Percentiles rank a stretch among this genome's conserved stretches.
Conservation (phyloP, 129 eudicot genomes). For the Deinandra increscens region DNA sequence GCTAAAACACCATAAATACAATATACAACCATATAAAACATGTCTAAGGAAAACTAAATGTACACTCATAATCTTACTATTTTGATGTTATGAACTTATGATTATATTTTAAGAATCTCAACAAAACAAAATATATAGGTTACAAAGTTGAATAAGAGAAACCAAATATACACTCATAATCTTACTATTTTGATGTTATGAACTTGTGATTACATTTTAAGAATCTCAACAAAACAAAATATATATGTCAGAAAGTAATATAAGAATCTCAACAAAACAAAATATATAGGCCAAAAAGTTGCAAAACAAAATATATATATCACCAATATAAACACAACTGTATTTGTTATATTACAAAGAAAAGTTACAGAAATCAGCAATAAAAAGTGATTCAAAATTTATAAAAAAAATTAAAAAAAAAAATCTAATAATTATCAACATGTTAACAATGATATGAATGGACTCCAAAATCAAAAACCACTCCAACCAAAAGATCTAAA, state of each 20-base stretch:
- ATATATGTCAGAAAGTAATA: too few relatives aligned
- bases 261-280: too few relatives aligned
- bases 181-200: not conserved
- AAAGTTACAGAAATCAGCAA: not conserved
- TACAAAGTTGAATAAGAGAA: too few relatives aligned
- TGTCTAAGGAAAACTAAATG: not conserved
- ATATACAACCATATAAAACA: not conserved
- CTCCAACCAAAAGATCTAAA: conserved; percentile 2
- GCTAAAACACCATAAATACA: not conserved
- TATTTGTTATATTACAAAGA: conserved; percentile 6
- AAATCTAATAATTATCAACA: not conserved
- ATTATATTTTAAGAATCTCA: not conserved
- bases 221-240: not conserved
- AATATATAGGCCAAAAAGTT: too few relatives aligned
- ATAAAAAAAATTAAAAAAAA: not conserved
- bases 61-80: not conserved
- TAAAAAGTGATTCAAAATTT: not conserved
- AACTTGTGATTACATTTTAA: not conserved
- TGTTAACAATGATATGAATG: conserved; percentile 2
- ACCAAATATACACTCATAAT: not conserved
- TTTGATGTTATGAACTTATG: not conserved
- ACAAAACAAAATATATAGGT: too few relatives aligned
- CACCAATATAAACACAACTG: not conserved
- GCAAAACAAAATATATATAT: too few relatives aligned
- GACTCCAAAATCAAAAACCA: not conserved